A percentile compares a stretch with the other conserved stretches of the same genome.
phyloP scores from a whole-genome alignment of 805 yeast genomes.

The Geotrichum ghanense region DNA sequence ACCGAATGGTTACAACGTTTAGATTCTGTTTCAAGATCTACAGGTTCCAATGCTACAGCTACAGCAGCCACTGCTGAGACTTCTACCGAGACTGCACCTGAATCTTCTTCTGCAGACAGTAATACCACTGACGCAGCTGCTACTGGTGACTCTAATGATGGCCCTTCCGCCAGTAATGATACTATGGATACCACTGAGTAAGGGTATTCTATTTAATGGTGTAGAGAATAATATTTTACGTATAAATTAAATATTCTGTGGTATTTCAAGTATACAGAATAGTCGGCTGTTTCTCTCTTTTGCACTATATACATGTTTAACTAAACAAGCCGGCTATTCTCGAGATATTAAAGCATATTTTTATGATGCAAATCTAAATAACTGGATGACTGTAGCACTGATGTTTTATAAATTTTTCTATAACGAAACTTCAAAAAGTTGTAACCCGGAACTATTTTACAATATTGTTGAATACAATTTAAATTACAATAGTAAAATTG shows the following conservation, averaged over 20 bases:
- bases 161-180: slow-evolving; percentile 16
- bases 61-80: slow-evolving; percentile 14
- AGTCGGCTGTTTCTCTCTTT: neutral
- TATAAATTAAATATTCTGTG: neutral
- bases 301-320: no score
- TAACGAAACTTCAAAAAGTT: no score
- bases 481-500: no score
- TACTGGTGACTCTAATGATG: neutral
- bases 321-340: no score
- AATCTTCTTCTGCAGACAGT: slow-evolving; percentile 7
- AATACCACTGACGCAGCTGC: slow-evolving; percentile 12
- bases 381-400: no score
- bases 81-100: slow-evolving; percentile 9
- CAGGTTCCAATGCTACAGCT: slow-evolving; percentile 24
- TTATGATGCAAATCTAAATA: no score
- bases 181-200: slow-evolving; percentile 27
- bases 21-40: slow-evolving; percentile 50
- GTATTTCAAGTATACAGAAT: neutral
- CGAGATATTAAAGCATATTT: neutral
- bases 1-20: slow-evolving; percentile 70
- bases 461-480: no score
- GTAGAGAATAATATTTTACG: neutral
- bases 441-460: no score
- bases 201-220: neutral
- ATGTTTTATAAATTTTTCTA: no score